These are phyloP conservation scores for Boletus patriciae DNA, from an alignment of 768 basidiomycete species.

Conservation along the genomic window DNA sequence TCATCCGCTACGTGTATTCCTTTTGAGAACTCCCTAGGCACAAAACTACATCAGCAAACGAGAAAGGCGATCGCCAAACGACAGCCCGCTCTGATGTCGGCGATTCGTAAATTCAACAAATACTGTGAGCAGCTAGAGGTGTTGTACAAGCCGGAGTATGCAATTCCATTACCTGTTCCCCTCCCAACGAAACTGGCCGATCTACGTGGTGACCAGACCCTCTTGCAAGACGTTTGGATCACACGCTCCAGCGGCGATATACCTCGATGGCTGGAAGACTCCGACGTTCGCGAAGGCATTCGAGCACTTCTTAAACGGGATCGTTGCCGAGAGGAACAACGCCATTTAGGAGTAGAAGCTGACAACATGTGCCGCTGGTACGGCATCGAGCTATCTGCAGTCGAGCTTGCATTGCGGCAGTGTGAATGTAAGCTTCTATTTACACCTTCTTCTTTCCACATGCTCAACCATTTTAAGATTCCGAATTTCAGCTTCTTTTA, in stretches of 20 bases:
- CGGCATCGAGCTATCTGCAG: constrained; percentile 1
- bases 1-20: neutral
- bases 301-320: constrained; percentile 28
- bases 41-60: neutral
- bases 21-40: neutral
- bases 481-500: neutral
- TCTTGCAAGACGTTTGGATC: constrained; percentile 36
- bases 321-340: constrained; percentile 34
- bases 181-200: constrained; percentile 32
- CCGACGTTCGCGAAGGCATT: constrained; percentile 34
- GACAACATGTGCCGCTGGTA: constrained; percentile 40
- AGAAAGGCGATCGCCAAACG: neutral
- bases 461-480: neutral
- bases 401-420: neutral
- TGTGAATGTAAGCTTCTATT: neutral
- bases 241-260: neutral
- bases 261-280: constrained; percentile 35
- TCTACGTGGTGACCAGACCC: constrained; percentile 10
- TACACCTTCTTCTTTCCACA: neutral
- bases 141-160: neutral
- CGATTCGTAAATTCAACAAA: neutral
- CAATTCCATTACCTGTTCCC: constrained; percentile 34
- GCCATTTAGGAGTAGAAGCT: constrained; percentile 27
- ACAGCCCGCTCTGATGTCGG: neutral
- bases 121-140: neutral